Evolutionary conservation across 331 rosid genomes (phyloP).

Genomic region (Erythrophleum ivorense): DNA sequence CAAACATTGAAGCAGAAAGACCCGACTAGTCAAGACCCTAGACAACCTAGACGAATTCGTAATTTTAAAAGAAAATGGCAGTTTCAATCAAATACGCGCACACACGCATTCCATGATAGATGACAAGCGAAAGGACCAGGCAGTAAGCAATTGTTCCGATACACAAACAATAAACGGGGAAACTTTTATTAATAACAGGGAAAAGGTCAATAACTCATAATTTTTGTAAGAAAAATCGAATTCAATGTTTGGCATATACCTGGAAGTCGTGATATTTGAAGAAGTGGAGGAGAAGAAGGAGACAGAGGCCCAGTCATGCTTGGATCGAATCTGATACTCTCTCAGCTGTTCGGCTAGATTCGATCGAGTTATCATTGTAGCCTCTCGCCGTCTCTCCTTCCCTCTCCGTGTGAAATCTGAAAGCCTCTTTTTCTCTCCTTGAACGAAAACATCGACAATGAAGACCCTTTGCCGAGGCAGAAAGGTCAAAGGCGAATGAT

Average conservation of each 20-base stretch:
- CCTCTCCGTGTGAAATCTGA: constrained; percentile 21
- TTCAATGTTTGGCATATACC: constrained; percentile 54
- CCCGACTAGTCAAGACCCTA: not conserved
- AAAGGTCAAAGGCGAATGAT: not conserved
- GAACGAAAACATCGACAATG: constrained; percentile 28
- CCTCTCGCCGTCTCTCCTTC: constrained; percentile 33
- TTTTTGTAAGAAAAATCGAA: not conserved
- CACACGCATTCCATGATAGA: not conserved
- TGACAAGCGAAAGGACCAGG: not conserved
- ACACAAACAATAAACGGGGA: not conserved
- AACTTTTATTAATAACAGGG: not conserved
- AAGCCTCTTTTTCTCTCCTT: constrained; percentile 34
- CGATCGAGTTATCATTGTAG: constrained; percentile 91
- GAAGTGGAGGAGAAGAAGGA: constrained; percentile 97
- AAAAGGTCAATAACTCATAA: not conserved
- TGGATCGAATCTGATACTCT: constrained; percentile 99
- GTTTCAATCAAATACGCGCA: not conserved
- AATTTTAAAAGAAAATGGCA: not conserved
- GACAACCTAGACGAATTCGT: not conserved
- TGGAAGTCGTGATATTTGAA: constrained; percentile 69
- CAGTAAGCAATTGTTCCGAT: not conserved
- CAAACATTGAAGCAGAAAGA: not conserved
- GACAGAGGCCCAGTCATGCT: constrained; percentile 97
- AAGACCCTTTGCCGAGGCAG: constrained; percentile 32
- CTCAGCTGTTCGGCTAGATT: constrained; percentile 97